phyloP scores from a whole-genome alignment of 345 rosid genomes.

The Psidium friedrichsthalianum region DNA sequence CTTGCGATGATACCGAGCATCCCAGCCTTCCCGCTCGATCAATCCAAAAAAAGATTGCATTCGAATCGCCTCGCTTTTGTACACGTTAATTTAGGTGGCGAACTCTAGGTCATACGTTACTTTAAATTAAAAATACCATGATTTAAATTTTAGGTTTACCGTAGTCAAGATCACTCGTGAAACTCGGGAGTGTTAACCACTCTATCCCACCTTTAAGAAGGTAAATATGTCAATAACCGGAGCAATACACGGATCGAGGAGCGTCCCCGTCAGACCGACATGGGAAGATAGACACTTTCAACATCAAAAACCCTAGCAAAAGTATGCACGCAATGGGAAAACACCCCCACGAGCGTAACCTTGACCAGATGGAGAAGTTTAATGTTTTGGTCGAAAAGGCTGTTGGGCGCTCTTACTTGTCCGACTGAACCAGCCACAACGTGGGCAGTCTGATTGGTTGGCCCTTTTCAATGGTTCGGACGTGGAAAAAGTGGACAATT shows the following conservation, averaged over 20 bases:
- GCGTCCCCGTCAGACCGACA: neutral
- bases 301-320: neutral
- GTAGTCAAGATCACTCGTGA: too few species aligned
- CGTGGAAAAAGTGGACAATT: neutral
- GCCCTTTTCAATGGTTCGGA: neutral
- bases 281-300: neutral
- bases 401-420: neutral
- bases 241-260: neutral
- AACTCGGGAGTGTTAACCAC: neutral
- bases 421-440: neutral
- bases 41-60: neutral
- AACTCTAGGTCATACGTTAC: neutral
- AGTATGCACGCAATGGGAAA: neutral
- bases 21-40: neutral
- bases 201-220: neutral
- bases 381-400: neutral
- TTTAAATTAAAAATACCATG: neutral
- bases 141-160: neutral
- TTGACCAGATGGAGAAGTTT: neutral
- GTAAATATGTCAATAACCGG: neutral
- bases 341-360: neutral
- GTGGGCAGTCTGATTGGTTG: neutral
- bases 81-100: neutral
- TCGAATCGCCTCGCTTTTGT: too few species aligned
- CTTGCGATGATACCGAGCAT: neutral